Conservation (phyloP, 2,329 filamentous ascomycete species). For the Periconia sp. region DNA sequence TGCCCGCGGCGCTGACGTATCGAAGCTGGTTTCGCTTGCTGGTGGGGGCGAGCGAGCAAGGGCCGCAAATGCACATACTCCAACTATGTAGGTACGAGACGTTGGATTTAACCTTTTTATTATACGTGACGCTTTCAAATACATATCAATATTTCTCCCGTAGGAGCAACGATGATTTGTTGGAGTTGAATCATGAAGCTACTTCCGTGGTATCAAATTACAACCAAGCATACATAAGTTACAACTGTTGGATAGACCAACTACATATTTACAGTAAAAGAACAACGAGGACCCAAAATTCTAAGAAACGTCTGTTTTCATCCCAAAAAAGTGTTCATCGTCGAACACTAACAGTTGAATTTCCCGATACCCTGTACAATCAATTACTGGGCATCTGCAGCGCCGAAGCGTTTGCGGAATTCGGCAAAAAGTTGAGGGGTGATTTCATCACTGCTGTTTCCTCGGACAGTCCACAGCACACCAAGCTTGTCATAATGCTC, state of each 20-base stretch:
- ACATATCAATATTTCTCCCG: no score
- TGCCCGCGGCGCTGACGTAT: constrained; percentile 13
- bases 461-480: constrained; percentile 82
- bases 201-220: neutral
- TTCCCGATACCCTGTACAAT: neutral
- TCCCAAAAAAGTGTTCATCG: neutral
- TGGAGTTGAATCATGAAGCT: neutral
- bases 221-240: neutral
- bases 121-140: neutral
- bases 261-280: constrained; percentile 1
- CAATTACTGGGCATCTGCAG: constrained; percentile 17
- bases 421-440: constrained; percentile 83
- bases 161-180: neutral
- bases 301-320: neutral
- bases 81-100: no score
- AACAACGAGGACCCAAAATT: neutral
- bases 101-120: neutral
- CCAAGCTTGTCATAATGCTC: constrained; percentile 86
- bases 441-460: constrained; percentile 92
- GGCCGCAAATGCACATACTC: neutral
- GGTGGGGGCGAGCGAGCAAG: neutral
- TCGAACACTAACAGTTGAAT: neutral
- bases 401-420: constrained; percentile 74
- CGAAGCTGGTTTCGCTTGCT: constrained; percentile 10
- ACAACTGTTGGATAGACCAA: neutral